Evolutionary conservation across 2,329 filamentous ascomycete genomes (phyloP).

Genomic region (Xylaria sp.): DNA sequence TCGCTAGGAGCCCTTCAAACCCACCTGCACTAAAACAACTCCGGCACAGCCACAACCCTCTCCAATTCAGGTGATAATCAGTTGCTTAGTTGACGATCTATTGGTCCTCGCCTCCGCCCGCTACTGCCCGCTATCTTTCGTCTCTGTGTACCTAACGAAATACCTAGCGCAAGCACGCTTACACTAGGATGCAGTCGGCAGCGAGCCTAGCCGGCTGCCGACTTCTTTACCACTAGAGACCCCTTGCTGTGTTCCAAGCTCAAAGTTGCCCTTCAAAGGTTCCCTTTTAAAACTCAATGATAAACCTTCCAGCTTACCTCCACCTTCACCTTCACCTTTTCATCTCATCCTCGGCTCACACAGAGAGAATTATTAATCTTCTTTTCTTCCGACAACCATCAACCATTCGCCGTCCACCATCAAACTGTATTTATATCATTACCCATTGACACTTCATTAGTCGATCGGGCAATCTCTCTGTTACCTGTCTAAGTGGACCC

Average conservation of each 20-base stretch:
- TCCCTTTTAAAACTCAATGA: conserved; percentile 23
- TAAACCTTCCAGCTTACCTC: conserved; percentile 8
- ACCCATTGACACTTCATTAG: conserved; percentile 7
- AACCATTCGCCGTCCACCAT: conserved; percentile 1
- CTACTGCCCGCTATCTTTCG: conserved; percentile 22
- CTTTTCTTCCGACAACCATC: not conserved
- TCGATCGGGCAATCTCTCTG: conserved; percentile 1
- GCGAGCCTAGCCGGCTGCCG: conserved; percentile 23
- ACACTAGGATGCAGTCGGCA: no score
- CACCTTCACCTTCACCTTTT: not conserved
- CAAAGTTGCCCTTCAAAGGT: conserved; percentile 11
- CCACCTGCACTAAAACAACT: conserved; percentile 2
- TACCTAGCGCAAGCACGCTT: not conserved
- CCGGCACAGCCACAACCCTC: conserved; percentile 31
- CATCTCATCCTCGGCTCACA: conserved; percentile 1
- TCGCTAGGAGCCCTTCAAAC: not conserved
- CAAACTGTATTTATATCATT: not conserved
- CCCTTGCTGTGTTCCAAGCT: conserved; percentile 15
- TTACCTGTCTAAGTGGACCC: conserved; percentile 18
- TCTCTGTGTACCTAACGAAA: no score
- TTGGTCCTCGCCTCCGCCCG: conserved; percentile 21
- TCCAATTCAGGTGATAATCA: conserved; percentile 13
- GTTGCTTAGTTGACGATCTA: conserved; percentile 5
- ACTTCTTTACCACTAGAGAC: conserved; percentile 10
- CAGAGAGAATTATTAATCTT: not conserved